Percentiles rank a stretch among this genome's conserved stretches.
These are phyloP conservation scores for Zelonia costaricensis DNA, from an alignment of 208 protist species.

Conservation along the genomic window DNA sequence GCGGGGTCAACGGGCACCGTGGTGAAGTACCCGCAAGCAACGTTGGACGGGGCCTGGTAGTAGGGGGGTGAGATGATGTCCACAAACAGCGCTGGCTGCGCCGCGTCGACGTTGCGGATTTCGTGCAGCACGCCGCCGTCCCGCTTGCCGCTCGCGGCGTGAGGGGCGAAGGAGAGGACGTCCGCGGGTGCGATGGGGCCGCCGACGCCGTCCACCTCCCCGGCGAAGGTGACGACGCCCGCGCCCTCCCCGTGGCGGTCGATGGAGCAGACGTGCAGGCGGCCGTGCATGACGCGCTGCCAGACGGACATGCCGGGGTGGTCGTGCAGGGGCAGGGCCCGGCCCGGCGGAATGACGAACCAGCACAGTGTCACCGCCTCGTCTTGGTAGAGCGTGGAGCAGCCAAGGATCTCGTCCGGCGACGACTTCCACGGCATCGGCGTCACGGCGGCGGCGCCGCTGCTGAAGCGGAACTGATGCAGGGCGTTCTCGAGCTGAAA, in stretches of 20 bases:
- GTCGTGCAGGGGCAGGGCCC: constrained; percentile 65
- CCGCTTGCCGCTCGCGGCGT: constrained; percentile 2
- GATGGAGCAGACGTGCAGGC: constrained; percentile 53
- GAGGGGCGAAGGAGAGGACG: constrained; percentile 2
- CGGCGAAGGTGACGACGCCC: constrained; percentile 17
- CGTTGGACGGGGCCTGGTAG: constrained; percentile 36
- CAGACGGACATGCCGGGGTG: constrained; percentile 73
- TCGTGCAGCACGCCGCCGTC: constrained; percentile 67
- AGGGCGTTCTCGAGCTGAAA: constrained; percentile 50
- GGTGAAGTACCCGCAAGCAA: constrained; percentile 62
- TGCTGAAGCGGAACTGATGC: constrained; percentile 25
- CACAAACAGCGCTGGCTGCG: constrained; percentile 57
- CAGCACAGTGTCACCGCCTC: constrained; percentile 50
- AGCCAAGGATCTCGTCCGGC: constrained; percentile 34
- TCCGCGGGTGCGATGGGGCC: neutral
- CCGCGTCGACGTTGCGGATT: constrained; percentile 48
- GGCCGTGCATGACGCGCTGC: constrained; percentile 67
- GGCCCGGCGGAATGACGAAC: constrained; percentile 71
- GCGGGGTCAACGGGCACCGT: constrained; percentile 7
- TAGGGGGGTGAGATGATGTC: constrained; percentile 80
- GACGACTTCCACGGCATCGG: constrained; percentile 34
- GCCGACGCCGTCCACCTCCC: constrained; percentile 20
- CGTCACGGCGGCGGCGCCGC: neutral
- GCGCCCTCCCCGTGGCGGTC: neutral
- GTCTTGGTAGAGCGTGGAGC: constrained; percentile 62